Base-by-base conservation (phyloP, 495 filamentous ascomycete species). In the Neurospora sp. region DNA sequence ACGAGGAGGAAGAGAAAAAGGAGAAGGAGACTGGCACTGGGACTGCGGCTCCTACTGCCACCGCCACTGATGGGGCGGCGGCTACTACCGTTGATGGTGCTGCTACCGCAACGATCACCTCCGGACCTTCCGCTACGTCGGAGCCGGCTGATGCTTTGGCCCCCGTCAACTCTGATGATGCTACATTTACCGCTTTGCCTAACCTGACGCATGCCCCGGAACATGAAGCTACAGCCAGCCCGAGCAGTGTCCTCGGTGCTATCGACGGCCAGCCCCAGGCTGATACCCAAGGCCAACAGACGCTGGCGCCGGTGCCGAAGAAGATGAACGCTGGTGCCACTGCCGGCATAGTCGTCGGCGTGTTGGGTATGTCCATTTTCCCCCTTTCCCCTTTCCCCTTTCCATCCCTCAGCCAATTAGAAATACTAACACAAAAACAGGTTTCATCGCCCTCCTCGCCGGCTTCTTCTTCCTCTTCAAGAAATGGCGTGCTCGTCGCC, bases 1-100 rank as follows among this genome's bases (percentile, higher is more conserved):
- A 74, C 11, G 71, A 72, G 5, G 70, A 72, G 23, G 73, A 70
- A 0, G 66, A 69, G 2, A 69, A 73, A 80, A 74, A 9, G 90
- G 31, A 37, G 12, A 12, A 31, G 54, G 31, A 31, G 6, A 66
- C 54, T 0, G 3, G 27, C 2, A 66, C 54, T 3, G 54, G 12
- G 0, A 18, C 12, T 35, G 27, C 35, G 35, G 5, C 27, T 4
- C 18, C 16, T 44, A 27, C 12, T 35, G 27, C 6, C 14, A 66
- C 54, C 14, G 12, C 49, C 12, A 31, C 49, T 31, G 23, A 3
- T 14, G 23, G 54, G 0, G 49, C 11, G 49, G 49, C 20, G 5
- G 5, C 49, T 60, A 54, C 46, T 6, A 54, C 46, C 20, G 46
- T 54, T 4, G 14, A 5, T 35, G 54, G 54, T 0, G 3, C 5